Evolutionary conservation across 768 basidiomycete species (phyloP).

Genomic region (Trametes maxima): DNA sequence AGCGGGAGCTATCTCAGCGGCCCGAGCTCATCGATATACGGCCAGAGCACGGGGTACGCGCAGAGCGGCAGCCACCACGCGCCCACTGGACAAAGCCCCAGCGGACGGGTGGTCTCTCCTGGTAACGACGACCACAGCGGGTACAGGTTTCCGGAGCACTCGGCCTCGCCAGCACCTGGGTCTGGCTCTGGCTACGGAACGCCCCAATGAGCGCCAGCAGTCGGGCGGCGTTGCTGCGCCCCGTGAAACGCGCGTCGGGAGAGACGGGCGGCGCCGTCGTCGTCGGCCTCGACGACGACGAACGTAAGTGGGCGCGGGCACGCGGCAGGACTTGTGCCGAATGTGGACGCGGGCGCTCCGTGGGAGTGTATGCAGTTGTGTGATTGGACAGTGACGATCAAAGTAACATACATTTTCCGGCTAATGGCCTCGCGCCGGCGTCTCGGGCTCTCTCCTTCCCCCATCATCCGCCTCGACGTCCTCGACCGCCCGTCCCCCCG

Average conservation of each 20-base stretch:
- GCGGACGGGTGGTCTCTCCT: conserved; percentile 22
- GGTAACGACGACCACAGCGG: conserved; percentile 21
- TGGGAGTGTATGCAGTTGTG: conserved; percentile 1
- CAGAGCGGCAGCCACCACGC: conserved; percentile 24
- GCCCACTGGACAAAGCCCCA: conserved; percentile 14
- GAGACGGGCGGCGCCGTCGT: background rate
- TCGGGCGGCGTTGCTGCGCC: background rate
- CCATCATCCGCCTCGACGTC: background rate
- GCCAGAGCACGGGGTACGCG: conserved; percentile 18
- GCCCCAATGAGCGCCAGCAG: conserved; percentile 30
- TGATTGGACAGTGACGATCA: conserved; percentile 20
- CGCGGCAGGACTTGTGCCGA: background rate
- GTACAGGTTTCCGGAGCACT: conserved; percentile 32
- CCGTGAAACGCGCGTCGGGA: background rate
- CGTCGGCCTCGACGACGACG: background rate
- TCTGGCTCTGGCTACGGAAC: conserved; percentile 38
- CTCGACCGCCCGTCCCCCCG: background rate
- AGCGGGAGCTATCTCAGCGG: conserved; percentile 22
- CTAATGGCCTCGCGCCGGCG: conserved; percentile 13
- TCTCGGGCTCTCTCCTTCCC: conserved; percentile 1
- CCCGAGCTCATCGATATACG: conserved; percentile 20
- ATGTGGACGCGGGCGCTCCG: background rate
- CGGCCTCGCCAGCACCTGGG: conserved; percentile 34
- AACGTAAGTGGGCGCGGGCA: background rate
- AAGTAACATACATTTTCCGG: conserved; percentile 18